These are phyloP conservation scores for Candida orba DNA, from an alignment of 805 yeast genomes.

Conservation along the genomic window DNA sequence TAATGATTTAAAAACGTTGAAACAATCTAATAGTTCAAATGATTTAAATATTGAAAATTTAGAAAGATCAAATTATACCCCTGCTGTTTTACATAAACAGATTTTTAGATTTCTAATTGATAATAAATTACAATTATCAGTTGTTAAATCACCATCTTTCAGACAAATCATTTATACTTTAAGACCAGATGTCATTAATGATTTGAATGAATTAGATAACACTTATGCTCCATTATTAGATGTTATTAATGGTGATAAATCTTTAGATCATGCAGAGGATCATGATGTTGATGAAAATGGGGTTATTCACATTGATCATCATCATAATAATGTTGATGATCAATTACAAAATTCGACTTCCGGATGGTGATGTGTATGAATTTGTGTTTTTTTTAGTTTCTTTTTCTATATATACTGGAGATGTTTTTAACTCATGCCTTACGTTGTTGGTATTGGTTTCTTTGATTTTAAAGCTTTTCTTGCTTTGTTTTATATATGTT, in stretches of 20 bases:
- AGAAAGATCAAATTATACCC: slow-evolving; percentile 38
- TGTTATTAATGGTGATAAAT: slow-evolving; percentile 21
- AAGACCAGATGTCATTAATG: slow-evolving; percentile 39
- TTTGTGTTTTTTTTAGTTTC: not conserved
- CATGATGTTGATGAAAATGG: slow-evolving; percentile 4
- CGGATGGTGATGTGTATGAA: slow-evolving; percentile 1
- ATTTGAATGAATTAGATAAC: slow-evolving; percentile 39
- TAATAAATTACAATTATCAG: slow-evolving; percentile 41
- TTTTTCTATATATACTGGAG: not conserved
- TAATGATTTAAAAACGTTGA: slow-evolving; percentile 2
- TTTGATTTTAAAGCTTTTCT: not conserved
- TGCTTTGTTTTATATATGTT: not conserved
- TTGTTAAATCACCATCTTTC: slow-evolving; percentile 43
- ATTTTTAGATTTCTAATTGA: slow-evolving; percentile 43
- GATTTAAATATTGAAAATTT: slow-evolving; percentile 12
- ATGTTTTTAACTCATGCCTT: too few species aligned
- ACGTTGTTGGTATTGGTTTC: too few species aligned
- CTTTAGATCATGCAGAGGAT: not conserved
- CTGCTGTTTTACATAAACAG: slow-evolving; percentile 42
- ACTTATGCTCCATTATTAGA: slow-evolving; percentile 35
- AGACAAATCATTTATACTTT: slow-evolving; percentile 45
- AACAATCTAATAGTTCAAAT: not conserved
- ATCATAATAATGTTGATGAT: slow-evolving; percentile 4
- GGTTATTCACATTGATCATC: not conserved
- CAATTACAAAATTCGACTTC: slow-evolving; percentile 4